Percentiles rank a stretch among this genome's conserved stretches.
Evolutionary conservation across 2,329 filamentous ascomycete genomes (phyloP).

Genomic region (Colletotrichum plurivorum): DNA sequence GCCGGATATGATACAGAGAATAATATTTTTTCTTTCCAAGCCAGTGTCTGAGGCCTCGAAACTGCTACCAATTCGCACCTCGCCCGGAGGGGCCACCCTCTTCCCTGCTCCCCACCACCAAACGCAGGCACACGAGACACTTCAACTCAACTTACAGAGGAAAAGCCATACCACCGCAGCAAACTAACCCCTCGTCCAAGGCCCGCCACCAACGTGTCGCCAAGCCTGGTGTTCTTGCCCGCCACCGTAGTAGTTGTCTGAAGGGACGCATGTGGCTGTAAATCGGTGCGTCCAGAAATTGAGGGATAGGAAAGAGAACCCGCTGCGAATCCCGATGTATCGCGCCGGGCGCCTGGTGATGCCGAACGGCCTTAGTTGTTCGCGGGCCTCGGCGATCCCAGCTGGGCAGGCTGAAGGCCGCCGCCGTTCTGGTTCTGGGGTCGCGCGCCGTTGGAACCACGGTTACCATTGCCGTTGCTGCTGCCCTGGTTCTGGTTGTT

Average conservation of each 20-base stretch:
- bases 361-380: constrained; percentile 8
- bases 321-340: background rate
- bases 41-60: constrained; percentile 29
- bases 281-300: background rate
- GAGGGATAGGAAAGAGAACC: background rate
- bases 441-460: constrained; percentile 15
- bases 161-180: background rate
- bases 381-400: constrained; percentile 18
- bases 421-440: background rate
- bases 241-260: background rate
- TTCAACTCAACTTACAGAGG: constrained; percentile 18
- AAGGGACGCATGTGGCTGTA: constrained; percentile 1
- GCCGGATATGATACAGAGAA: constrained; percentile 31
- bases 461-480: background rate
- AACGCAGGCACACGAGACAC: constrained; percentile 12
- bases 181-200: background rate
- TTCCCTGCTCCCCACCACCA: constrained; percentile 4
- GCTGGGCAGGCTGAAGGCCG: constrained; percentile 9
- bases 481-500: background rate
- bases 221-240: constrained; percentile 5
- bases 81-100: background rate
- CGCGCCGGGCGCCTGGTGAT: background rate
- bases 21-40: constrained; percentile 11
- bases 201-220: constrained; percentile 13
- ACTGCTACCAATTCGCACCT: constrained; percentile 14